phyloP scores from a whole-genome alignment of 2,329 filamentous ascomycete species.

The Basipetospora chlamydospora region DNA sequence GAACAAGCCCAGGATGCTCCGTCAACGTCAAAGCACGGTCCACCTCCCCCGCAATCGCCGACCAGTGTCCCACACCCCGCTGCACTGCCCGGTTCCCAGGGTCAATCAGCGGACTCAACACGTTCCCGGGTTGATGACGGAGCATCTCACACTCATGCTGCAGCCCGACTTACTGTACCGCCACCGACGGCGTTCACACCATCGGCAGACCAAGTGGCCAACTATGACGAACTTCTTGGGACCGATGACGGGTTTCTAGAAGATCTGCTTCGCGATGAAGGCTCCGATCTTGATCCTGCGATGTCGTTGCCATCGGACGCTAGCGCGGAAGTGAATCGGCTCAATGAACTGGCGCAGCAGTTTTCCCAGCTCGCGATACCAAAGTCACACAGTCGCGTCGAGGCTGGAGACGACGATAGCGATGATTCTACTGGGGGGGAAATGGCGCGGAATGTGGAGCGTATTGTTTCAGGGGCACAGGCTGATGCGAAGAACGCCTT shows the following conservation, averaged over 20 bases:
- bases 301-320: not conserved
- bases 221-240: constrained; percentile 17
- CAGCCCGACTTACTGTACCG: not conserved
- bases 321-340: constrained; percentile 3
- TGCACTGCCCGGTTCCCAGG: constrained; percentile 1
- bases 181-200: not conserved
- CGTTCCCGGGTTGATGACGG: no score
- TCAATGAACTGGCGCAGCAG: constrained; percentile 1
- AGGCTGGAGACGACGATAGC: constrained; percentile 11
- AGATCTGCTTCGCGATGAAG: constrained; percentile 31
- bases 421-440: constrained; percentile 36
- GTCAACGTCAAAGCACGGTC: constrained; percentile 8
- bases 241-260: constrained; percentile 38
- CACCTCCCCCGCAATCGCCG: constrained; percentile 7
- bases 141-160: no score
- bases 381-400: constrained; percentile 1
- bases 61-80: not conserved
- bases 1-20: constrained; percentile 19
- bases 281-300: constrained; percentile 15
- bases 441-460: constrained; percentile 28
- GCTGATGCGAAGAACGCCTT: constrained; percentile 10
- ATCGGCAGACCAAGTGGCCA: not conserved
- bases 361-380: constrained; percentile 2
- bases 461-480: constrained; percentile 20
- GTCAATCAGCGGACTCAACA: no score